Evolutionary conservation across 306 rosid species (phyloP).

Genomic region (Glycyrrhiza uralensis): DNA sequence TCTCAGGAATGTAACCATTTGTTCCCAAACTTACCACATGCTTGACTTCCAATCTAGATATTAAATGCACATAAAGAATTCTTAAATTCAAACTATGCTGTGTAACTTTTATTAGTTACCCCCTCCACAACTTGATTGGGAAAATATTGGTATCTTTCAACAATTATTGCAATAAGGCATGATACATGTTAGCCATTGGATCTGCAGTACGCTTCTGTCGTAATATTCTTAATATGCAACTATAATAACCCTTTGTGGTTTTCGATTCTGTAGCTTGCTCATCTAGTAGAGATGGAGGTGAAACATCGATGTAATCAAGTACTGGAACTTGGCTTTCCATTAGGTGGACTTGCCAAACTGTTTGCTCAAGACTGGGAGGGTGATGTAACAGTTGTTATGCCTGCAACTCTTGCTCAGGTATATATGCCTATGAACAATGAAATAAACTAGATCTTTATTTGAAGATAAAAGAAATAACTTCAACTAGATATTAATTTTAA

Average conservation of each 20-base stretch:
- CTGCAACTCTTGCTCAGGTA: slow-evolving; percentile 95
- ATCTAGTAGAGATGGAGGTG: slow-evolving; percentile 96
- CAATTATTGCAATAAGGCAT: not conserved
- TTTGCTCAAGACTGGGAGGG: slow-evolving; percentile 99
- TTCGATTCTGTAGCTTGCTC: slow-evolving; percentile 75
- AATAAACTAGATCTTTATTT: not conserved
- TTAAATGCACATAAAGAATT: not conserved
- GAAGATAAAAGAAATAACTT: slow-evolving; percentile 3
- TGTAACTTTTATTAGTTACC: not conserved
- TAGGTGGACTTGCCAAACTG: slow-evolving; percentile 86
- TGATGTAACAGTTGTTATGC: slow-evolving; percentile 96
- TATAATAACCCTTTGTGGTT: slow-evolving; percentile 14
- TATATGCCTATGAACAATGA: slow-evolving; percentile 20
- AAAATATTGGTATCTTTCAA: not conserved
- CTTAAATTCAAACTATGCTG: not conserved
- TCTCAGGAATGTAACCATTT: slow-evolving; percentile 9
- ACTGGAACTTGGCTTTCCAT: slow-evolving; percentile 83
- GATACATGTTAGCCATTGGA: not conserved
- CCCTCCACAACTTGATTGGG: not conserved
- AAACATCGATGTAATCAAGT: slow-evolving; percentile 91
- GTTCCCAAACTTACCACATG: not conserved
- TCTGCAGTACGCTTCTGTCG: slow-evolving; percentile 2
- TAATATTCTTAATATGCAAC: not conserved
- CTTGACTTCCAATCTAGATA: slow-evolving; percentile 11
- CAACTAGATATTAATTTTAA: not conserved